Evolutionary conservation across 2,329 filamentous ascomycete genomes (phyloP), one percentile per base, ranked within the genome.

Genomic region (Exophiala oligosperma): DNA sequence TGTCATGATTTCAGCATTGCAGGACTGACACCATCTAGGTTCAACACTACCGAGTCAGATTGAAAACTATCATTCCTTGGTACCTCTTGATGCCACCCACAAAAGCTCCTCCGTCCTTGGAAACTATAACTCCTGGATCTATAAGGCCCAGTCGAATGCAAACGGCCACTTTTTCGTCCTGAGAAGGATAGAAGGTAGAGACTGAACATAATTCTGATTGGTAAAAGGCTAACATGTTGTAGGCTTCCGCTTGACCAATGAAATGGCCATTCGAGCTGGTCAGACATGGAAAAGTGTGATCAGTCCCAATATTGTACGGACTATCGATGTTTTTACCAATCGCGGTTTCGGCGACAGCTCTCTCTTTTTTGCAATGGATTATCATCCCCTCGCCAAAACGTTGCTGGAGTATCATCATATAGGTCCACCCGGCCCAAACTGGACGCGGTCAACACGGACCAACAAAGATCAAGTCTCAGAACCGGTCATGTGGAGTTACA

Each of bases 261-360:
- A 96, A 68, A 88, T 91, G 66, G 90, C 92, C 3, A 95, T 97
- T 52, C 84, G 89, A 58, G 86, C 89, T 1, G 89, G 94, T 55
- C 91, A 92, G 67, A 87, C 90, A 9, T 99, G 94, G 94, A 93
- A 92, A 69, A 85, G 89, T 58, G 84, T 99, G 49, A 83, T 84
- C 69, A 93, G 88, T 68, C 89, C 87, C 56, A 91, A 86, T 64
- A 84, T 97, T 21, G 93, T 97, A 29, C 89, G 88, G 0, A 84
- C 96, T 7, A 87, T 96, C 68, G 92, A 97, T 73, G 91, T 91
- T 0, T 99, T 99, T 69, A 99, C 94, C 0, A 95, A 91, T 11
- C 82, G 92, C 61, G 90, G 89, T 26, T 99, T 99, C 73, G 91
- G 91, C 55, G 94, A 97, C 72, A 96, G 91, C 74, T 97, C 94